Evolutionary conservation across 257 asterid genomes (phyloP).

Genomic region (Solanum tarijense): DNA sequence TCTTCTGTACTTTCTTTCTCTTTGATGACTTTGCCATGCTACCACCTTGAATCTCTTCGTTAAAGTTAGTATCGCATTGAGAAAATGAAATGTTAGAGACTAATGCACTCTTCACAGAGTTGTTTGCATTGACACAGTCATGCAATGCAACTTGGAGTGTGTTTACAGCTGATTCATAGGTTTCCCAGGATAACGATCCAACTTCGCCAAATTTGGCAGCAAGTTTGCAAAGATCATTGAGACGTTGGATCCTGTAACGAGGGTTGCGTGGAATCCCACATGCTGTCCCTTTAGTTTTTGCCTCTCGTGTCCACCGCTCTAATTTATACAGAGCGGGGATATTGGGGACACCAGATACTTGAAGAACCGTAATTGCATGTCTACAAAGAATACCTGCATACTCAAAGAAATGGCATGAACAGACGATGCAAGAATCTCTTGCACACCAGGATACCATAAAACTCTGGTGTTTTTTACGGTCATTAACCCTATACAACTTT

Average conservation of each 20-base stretch:
- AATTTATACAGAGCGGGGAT: slow-evolving; percentile 27
- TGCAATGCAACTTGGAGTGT: slow-evolving; percentile 27
- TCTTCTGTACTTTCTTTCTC: slow-evolving; percentile 17
- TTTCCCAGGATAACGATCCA: slow-evolving; percentile 35
- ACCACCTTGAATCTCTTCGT: slow-evolving; percentile 3
- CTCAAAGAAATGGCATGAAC: slow-evolving; percentile 36
- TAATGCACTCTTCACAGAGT: slow-evolving; percentile 10
- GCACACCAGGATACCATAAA: slow-evolving; percentile 25
- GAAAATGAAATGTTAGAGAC: slow-evolving; percentile 12
- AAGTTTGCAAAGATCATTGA: slow-evolving; percentile 35
- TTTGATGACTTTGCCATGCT: slow-evolving; percentile 8
- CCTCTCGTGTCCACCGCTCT: slow-evolving; percentile 32
- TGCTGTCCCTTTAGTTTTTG: slow-evolving; percentile 14
- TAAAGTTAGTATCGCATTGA: slow-evolving; percentile 5
- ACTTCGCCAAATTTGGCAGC: slow-evolving; percentile 27
- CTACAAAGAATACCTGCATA: slow-evolving; percentile 36
- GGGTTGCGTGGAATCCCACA: slow-evolving; percentile 3
- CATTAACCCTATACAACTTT: slow-evolving; percentile 12
- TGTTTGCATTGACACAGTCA: slow-evolving; percentile 17
- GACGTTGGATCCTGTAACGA: slow-evolving; percentile 25
- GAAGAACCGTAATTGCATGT: slow-evolving; percentile 32
- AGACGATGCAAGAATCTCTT: slow-evolving; percentile 8
- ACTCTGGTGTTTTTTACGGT: slow-evolving; percentile 17
- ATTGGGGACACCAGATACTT: slow-evolving; percentile 21
- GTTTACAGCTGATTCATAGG: slow-evolving; percentile 22